Evolutionary conservation across 768 basidiomycete genomes (phyloP), one percentile per base, ranked within the genome.

Genomic region (Phanerochaete sordida): DNA sequence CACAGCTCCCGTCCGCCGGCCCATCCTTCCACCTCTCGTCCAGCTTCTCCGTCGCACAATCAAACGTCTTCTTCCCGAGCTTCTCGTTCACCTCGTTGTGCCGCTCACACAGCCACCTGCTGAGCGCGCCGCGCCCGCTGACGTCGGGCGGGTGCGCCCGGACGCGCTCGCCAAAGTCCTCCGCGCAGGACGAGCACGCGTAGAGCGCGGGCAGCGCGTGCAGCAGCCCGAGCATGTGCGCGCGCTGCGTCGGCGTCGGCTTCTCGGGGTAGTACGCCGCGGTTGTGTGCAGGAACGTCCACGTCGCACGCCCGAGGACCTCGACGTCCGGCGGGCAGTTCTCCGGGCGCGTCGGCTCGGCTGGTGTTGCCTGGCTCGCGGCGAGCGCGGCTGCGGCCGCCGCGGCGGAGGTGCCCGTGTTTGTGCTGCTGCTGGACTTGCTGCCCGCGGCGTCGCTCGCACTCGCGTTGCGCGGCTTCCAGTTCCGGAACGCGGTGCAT

Each of bases 251-350:
- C 1, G 85, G 79, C 0, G 87, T 84, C 0, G 96, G 93, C 16
- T 76, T 74, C n/a, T 88, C 84, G 27, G 96, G 95, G 75, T 95
- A 98, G 74, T 98, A 97, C 23, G 96, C 93, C 0, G 95, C 95
- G 5, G 96, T 89, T 9, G 94, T 88, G 69, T 98, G 96, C 31
- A 98, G 79, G 81, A 98, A 98, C 16, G 94, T 89, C 96, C 96
- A 98, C 1, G 96, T 96, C 47, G 95, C 90, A 51, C 86, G 85
- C 1, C 96, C 96, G 51, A 98, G 87, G 60, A 85, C 80, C 69
- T 95, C 93, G 47, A 88, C 87, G 73, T 98, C 95, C 0, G 95
- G 87, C 13, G 96, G 96, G 70, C 96, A 98, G 58, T 90, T 79
- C 4, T 77, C 75, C 1, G 84, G 83, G 23, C 80, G 84, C 19